phyloP scores from a whole-genome alignment of 345 rosid genomes.

The Noccaea caerulescens region DNA sequence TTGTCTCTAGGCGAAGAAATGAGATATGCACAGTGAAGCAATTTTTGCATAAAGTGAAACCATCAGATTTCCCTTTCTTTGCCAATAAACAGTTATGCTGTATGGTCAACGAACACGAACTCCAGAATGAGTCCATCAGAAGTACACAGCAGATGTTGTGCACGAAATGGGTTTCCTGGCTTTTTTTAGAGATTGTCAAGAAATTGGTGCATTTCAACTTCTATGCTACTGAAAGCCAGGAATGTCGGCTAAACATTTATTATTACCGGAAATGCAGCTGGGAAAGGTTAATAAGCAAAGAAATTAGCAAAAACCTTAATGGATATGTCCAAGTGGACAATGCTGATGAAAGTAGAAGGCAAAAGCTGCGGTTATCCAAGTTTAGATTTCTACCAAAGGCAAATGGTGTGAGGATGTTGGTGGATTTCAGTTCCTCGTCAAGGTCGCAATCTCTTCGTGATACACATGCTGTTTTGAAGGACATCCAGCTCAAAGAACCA shows the following conservation, averaged over 20 bases:
- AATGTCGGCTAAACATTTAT: constrained; percentile 59
- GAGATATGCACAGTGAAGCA: constrained; percentile 70
- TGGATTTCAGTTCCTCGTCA: constrained; percentile 68
- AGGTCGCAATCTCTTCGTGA: constrained; percentile 61
- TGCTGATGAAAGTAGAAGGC: constrained; percentile 42
- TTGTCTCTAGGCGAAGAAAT: constrained; percentile 64
- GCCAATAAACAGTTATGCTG: constrained; percentile 48
- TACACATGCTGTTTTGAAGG: constrained; percentile 71
- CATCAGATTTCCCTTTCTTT: constrained; percentile 56
- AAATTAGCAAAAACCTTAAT: constrained; percentile 45
- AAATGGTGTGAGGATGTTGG: constrained; percentile 67
- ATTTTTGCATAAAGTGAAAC: constrained; percentile 64
- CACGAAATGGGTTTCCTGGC: constrained; percentile 79
- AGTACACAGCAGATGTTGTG: constrained; percentile 51
- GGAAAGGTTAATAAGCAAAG: constrained; percentile 54
- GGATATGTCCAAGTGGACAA: constrained; percentile 52
- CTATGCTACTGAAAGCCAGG: constrained; percentile 79
- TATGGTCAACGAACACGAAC: constrained; percentile 37
- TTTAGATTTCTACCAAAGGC: constrained; percentile 72
- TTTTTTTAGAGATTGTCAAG: constrained; percentile 66
- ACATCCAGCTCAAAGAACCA: constrained; percentile 66
- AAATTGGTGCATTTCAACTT: constrained; percentile 74
- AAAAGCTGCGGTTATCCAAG: constrained; percentile 65
- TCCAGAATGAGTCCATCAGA: constrained; percentile 44
- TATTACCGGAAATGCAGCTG: constrained; percentile 75